Base-by-base conservation (phyloP, 2,329 filamentous ascomycete genomes). In the Nannizziopsis barbatae region DNA sequence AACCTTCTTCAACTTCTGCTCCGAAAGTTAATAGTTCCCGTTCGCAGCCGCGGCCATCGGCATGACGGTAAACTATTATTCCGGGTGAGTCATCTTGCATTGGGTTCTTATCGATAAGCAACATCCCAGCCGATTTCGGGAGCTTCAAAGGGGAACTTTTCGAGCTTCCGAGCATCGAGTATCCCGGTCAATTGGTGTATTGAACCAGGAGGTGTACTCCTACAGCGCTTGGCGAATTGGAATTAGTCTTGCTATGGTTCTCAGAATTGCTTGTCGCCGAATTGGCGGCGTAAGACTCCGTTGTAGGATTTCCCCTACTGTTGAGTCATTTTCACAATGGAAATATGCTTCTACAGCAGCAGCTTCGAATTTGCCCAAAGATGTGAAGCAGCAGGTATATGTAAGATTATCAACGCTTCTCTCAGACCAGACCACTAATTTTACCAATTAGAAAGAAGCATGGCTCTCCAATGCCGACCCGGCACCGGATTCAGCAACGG, bases 401-500 rank as follows among this genome's bases (percentile, higher is more conserved):
- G 62, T 64, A 54, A 42, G 42, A 27, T 43, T 42, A 15, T 14
- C 20, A 9, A 3, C 17, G 35, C 31, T 36, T 39, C 31, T 15
- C 15, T 38, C n/a, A 10, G 12, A 38, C n/a, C 35, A 14, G 22
- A 20, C 10, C 6, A 22, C n/a, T 32, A 36, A 32, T 46, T n/a
- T 11, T 31, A 27, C 31, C 49, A 47, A 51, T 44, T 18, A 76
- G 70, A 69, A 68, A 57, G 70, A 76, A 59, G 62, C 68, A 17
- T 58, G 64, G 2, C 62, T 83, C 10, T 74, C 83, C 8, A 86
- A 83, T 56, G 76, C 84, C 42, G 87, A 93, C 60, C 86, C 87
- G 32, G 61, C 80, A 11, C 59, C 77, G 42, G 83, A 87, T 65
- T 92, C 87, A 0, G 71, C 79, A 58, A 93, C 86, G 55, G 77